Conservation (phyloP, 257 asterid genomes). For the Solanum arcanum region DNA sequence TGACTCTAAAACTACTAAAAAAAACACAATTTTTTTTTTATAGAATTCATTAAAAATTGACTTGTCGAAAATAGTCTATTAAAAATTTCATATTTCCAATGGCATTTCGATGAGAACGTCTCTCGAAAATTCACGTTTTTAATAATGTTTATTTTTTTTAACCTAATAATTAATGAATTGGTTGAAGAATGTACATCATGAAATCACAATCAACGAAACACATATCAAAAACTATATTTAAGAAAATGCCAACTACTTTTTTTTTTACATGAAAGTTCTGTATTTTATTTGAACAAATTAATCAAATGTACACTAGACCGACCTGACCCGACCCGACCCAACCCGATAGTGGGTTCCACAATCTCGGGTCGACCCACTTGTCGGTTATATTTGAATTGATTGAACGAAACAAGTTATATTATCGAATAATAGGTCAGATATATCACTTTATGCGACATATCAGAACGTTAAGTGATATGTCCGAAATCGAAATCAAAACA, state of each 20-base stretch:
- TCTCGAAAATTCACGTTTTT: background rate
- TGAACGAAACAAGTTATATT: background rate
- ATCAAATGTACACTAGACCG: background rate
- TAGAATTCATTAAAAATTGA: background rate
- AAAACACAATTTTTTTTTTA: background rate
- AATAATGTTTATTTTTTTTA: background rate
- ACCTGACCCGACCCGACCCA: background rate
- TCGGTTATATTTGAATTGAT: background rate
- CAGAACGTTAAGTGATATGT: too few relatives aligned
- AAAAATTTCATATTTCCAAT: background rate
- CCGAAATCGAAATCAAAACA: fast-evolving
- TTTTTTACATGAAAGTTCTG: background rate
- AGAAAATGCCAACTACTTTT: background rate
- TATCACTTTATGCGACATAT: background rate
- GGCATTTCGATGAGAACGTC: background rate
- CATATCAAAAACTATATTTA: background rate
- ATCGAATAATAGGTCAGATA: background rate
- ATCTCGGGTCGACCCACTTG: background rate
- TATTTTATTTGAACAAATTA: background rate
- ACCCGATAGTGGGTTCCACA: background rate
- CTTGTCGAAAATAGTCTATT: background rate
- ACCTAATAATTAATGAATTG: background rate
- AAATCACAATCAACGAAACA: background rate
- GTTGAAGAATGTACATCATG: background rate
- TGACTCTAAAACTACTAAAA: background rate